phyloP scores from a whole-genome alignment of 106 monocot species.

The Xerophyta viscosa region DNA sequence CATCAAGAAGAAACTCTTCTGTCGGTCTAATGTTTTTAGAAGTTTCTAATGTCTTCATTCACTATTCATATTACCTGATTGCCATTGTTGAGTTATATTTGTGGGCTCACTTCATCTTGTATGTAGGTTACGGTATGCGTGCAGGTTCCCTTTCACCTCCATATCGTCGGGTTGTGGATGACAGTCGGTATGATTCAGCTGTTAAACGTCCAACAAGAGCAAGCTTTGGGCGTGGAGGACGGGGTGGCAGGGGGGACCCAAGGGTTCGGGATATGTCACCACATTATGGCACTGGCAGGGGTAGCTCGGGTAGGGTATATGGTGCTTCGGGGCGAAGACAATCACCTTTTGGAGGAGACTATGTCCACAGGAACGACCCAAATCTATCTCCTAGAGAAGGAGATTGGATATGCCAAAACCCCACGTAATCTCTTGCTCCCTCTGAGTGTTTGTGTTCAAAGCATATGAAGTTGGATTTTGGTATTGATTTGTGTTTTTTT shows the following conservation, averaged over 20 bases:
- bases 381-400: conserved; percentile 88
- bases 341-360: conserved; percentile 31
- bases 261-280: conserved; percentile 45
- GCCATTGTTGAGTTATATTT: neutral
- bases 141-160: conserved; percentile 38
- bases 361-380: conserved; percentile 68
- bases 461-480: too few relatives aligned
- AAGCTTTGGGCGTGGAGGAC: conserved; percentile 27
- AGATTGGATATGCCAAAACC: conserved; percentile 93
- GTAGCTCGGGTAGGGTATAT: conserved; percentile 25
- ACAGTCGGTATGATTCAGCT: conserved; percentile 21
- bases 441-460: neutral
- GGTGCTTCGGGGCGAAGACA: conserved; percentile 12
- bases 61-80: neutral
- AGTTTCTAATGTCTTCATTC: conserved; percentile 1
- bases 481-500: neutral
- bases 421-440: conserved; percentile 34
- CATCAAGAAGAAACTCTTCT: neutral
- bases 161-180: conserved; percentile 20
- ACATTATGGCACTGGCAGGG: conserved; percentile 29
- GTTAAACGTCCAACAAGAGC: conserved; percentile 18
- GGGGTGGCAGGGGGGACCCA: conserved; percentile 38
- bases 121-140: conserved; percentile 22
- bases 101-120: neutral
- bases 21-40: conserved; percentile 6